Evolutionary conservation across 1,284 basidiomycete genomes (phyloP), one percentile per base, ranked within the genome.

Genomic region (Sphagnurus paluster): DNA sequence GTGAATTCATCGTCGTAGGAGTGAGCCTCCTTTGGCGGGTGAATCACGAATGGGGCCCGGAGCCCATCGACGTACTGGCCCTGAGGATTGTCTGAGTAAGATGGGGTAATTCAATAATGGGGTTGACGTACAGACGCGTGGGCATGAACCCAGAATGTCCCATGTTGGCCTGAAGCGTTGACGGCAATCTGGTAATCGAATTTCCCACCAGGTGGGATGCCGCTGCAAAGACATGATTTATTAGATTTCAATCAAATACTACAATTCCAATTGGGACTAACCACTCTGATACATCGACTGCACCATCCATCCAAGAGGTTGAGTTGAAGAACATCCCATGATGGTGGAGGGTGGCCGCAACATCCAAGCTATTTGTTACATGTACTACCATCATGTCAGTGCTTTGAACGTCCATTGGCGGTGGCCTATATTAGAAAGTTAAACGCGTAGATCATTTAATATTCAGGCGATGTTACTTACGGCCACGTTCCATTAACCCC

Each of bases 241-340:
- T 42, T 9, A 42, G 16, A 30, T 1, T 21, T n/a, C 10, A n/a
- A n/a, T 13, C 4, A n/a, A 4, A 38, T 33, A 13, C 23, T 37
- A 11, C 16, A 19, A n/a, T n/a, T 14, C n/a, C 16, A 29, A 14
- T 20, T 21, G 24, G 21, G 11, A 37, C 68, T 34, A 58, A 87
- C 87, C 89, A 98, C 72, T 97, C 92, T 1, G 87, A 82, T 38
- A 94, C 80, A 8, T 77, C 82, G 30, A 80, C 67, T 1, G 95
- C 93, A 30, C 95, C 95, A 65, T 98, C 95, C 71, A 83, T 87
- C 83, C 90, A 95, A 25, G 80, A 80, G 0, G 87, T 80, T 8
- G 78, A 76, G 67, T 93, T 94, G 74, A 96, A 94, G 70, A 83
- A 93, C 87, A 95, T 92, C 54, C 94, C 94, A 70, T 98, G 92